Percentiles rank a stretch among this genome's conserved stretches.
Conservation (phyloP, 805 yeast species). For the Metschnikowia dekortorum region DNA sequence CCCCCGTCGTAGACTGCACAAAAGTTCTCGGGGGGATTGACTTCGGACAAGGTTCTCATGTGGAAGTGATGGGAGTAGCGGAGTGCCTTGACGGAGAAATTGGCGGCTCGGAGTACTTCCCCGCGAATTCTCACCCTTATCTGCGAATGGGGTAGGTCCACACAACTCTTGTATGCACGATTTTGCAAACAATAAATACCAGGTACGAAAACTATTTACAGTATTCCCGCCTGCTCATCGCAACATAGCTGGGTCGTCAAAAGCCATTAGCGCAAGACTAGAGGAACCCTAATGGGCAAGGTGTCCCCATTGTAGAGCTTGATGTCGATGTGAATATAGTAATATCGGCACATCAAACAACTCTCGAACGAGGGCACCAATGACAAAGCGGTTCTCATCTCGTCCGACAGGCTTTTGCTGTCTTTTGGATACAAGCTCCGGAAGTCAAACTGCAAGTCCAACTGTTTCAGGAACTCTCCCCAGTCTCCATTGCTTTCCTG, state of each 20-base stretch:
- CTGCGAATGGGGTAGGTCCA: not conserved
- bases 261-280: conserved; percentile 9
- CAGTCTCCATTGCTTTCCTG: not conserved
- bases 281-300: conserved; percentile 18
- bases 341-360: conserved; percentile 25
- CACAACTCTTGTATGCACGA: not conserved
- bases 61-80: no score
- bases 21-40: conserved; percentile 12
- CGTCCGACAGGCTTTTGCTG: conserved; percentile 9
- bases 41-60: not conserved
- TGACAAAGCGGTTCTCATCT: conserved; percentile 15
- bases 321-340: conserved; percentile 19
- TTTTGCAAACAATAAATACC: not conserved
- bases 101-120: not conserved
- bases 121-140: not conserved
- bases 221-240: not conserved
- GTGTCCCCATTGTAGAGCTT: conserved; percentile 19
- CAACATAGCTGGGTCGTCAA: no score
- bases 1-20: conserved; percentile 50
- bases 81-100: no score
- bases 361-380: conserved; percentile 28
- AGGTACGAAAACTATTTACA: not conserved
- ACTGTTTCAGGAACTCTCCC: conserved; percentile 4
- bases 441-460: conserved; percentile 12
- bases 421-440: conserved; percentile 10